Evolutionary conservation across 140 eudicot species (phyloP).

Genomic region (Anethum foeniculum): DNA sequence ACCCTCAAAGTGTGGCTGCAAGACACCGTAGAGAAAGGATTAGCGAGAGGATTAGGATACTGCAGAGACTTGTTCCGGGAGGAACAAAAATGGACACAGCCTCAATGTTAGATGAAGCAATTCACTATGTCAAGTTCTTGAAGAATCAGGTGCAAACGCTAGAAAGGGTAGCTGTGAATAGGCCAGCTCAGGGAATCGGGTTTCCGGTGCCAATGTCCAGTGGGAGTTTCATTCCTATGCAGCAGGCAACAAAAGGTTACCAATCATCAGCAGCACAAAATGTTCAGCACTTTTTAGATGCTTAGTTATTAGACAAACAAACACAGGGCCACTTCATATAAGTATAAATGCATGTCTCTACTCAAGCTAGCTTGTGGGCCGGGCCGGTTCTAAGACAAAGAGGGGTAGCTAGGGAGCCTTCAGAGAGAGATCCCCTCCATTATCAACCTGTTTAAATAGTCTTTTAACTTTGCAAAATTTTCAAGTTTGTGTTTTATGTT

Average conservation of each 20-base stretch:
- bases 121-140: conserved; percentile 73
- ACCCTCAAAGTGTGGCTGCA: conserved; percentile 87
- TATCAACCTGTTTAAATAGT: background rate
- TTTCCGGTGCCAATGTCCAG: conserved; percentile 50
- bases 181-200: conserved; percentile 25
- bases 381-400: background rate
- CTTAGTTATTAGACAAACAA: conserved; percentile 20
- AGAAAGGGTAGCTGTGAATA: conserved; percentile 33
- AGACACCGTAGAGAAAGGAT: conserved; percentile 82
- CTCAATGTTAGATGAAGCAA: conserved; percentile 83
- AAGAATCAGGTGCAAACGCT: conserved; percentile 65
- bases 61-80: conserved; percentile 84
- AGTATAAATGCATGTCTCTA: conserved; percentile 17
- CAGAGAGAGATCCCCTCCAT: background rate
- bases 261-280: conserved; percentile 22
- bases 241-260: conserved; percentile 30
- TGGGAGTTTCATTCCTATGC: conserved; percentile 31
- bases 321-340: background rate
- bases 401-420: background rate
- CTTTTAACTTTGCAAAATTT: background rate
- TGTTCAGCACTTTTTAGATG: conserved; percentile 44
- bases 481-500: background rate
- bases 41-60: conserved; percentile 73
- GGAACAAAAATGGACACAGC: conserved; percentile 95
- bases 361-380: conserved; percentile 20